Evolutionary conservation across 1,139 yeast species (phyloP).

Genomic region (Geotrichum siamense): DNA sequence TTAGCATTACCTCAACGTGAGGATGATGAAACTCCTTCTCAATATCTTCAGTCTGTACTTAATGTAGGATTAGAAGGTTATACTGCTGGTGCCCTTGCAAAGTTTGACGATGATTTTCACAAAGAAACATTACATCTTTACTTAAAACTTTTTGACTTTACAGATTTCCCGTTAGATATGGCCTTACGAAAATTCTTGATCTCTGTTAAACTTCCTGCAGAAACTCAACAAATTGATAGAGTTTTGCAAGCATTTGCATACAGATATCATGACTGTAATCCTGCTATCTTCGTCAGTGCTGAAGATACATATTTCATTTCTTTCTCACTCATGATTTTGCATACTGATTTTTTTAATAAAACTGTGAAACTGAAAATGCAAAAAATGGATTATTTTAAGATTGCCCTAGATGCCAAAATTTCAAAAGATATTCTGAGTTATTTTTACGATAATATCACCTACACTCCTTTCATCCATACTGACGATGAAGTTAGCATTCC

Average conservation of each 20-base stretch:
- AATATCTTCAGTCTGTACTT: slow-evolving; percentile 34
- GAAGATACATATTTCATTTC: slow-evolving; percentile 52
- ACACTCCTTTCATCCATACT: slow-evolving; percentile 44
- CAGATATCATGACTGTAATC: slow-evolving; percentile 42
- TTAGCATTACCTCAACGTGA: slow-evolving; percentile 30
- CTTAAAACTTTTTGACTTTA: slow-evolving; percentile 41
- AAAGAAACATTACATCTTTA: slow-evolving; percentile 37
- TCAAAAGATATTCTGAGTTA: slow-evolving; percentile 42
- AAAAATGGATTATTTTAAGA: slow-evolving; percentile 50
- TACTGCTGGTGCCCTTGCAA: slow-evolving; percentile 38
- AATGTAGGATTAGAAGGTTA: slow-evolving; percentile 34
- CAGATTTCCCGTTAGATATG: slow-evolving; percentile 51
- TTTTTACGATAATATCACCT: slow-evolving; percentile 56
- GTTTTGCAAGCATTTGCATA: slow-evolving; percentile 49
- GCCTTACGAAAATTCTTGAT: slow-evolving; percentile 52
- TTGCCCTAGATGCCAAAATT: slow-evolving; percentile 31
- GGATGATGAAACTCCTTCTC: slow-evolving; percentile 34
- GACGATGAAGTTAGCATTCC: slow-evolving; percentile 29
- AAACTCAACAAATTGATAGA: slow-evolving; percentile 66
- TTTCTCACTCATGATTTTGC: slow-evolving; percentile 57
- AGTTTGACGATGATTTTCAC: slow-evolving; percentile 35
- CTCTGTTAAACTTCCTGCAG: slow-evolving; percentile 53
- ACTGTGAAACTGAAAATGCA: slow-evolving; percentile 59
- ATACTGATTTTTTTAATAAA: slow-evolving; percentile 60
- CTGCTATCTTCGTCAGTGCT: slow-evolving; percentile 34